A percentile compares a stretch with the other conserved stretches of the same genome.
These are phyloP conservation scores for Penicillium coffeae DNA, from an alignment of 495 filamentous ascomycete species.

Conservation along the genomic window DNA sequence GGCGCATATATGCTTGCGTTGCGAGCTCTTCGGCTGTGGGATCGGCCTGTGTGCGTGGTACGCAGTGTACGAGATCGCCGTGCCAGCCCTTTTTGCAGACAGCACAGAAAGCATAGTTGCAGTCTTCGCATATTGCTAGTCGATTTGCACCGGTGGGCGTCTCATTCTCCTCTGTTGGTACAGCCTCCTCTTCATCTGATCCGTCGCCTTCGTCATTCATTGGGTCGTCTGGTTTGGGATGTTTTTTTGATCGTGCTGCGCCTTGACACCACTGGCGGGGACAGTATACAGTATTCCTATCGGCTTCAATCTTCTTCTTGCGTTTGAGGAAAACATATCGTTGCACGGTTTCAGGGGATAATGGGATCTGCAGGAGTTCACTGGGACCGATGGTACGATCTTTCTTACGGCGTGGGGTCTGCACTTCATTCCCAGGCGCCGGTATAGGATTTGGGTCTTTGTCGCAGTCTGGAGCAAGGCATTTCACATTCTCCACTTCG, in stretches of 20 bases:
- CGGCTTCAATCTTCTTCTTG: conserved; percentile 85
- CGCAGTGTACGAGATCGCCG: conserved; percentile 68
- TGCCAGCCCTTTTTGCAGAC: conserved; percentile 80
- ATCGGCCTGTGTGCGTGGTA: conserved; percentile 57
- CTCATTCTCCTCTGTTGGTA: conserved; percentile 32
- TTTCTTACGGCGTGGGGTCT: conserved; percentile 37
- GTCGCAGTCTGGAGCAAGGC: conserved; percentile 71
- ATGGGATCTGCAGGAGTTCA: conserved; percentile 81
- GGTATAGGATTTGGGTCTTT: conserved; percentile 44
- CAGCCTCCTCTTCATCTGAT: conserved; percentile 39
- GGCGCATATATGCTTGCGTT: conserved; percentile 71
- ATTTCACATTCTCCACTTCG: conserved; percentile 71
- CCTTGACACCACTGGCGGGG: conserved; percentile 92
- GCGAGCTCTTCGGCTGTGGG: conserved; percentile 80
- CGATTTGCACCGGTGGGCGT: conserved; percentile 52
- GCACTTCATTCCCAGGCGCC: conserved; percentile 11
- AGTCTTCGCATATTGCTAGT: conserved; percentile 83
- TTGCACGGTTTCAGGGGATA: conserved; percentile 68
- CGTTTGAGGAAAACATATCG: conserved; percentile 87
- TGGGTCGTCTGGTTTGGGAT: conserved; percentile 59
- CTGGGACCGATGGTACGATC: conserved; percentile 70
- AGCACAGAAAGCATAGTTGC: conserved; percentile 86
- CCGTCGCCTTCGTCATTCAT: conserved; percentile 49
- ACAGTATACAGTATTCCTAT: conserved; percentile 91
- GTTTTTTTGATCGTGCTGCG: conserved; percentile 75